Base-by-base conservation (phyloP, 1,139 yeast species). In the Blastobotrys raffinosifermentans region DNA sequence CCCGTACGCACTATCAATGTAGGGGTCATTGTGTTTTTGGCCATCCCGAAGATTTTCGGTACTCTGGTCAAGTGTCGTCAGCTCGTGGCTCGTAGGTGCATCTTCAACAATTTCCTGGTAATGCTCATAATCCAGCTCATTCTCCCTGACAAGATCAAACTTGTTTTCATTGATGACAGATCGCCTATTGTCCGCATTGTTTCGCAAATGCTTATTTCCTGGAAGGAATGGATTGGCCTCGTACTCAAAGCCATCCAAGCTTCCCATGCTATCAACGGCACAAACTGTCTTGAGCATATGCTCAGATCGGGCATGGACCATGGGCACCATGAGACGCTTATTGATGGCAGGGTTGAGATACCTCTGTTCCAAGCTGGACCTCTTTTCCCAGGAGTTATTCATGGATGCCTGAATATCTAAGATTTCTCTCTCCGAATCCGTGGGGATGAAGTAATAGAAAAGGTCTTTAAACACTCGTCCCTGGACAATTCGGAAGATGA, bases 301-400 rank as follows among this genome's bases (percentile, higher is more conserved):
- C 21, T 53, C 52, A 3, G 61, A 56, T 17, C 46, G 47, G 14
- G 55, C 48, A 35, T 55, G 54, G n/a, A 61, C 61, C 63, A 61
- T 57, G 4, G 65, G 65, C 4, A 54, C 56, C n/a, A 53, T 47
- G 23, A 60, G 44, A 14, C 45, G 46, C 29, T 52, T 43, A 26
- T 45, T 47, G 23, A 61, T 37, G 4, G 61, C 58, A 1, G 66
- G 63, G 38, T 61, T 57, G 31, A 54, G 53, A 37, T 57, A 61
- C 13, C 57, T 46, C 15, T 44, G 40, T 16, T 54, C 58, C 29
- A 55, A 38, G 14, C 38, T 40, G 10, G 47, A 45, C 13, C 39
- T 34, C 31, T 20, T 22, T 19, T 38, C 44, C 34, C 34, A 38
- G 6, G 35, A 35, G 14, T 31, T 30, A 9, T 35, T 35, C 30